Base-by-base conservation (phyloP, 1,284 basidiomycete genomes). In the Ustilago curta region DNA sequence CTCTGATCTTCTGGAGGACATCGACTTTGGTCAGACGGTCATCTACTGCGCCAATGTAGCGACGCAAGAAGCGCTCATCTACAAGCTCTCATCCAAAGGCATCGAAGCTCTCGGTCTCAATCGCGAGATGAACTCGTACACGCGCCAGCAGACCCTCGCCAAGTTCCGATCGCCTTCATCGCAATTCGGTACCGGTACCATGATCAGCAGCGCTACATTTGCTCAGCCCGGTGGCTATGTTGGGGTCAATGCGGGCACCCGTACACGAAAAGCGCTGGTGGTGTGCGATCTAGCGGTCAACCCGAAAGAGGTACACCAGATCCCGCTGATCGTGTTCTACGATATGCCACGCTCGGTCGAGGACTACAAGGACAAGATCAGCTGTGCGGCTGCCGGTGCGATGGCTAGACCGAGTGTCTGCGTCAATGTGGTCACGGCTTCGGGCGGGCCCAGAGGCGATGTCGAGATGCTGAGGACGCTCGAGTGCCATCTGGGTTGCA, bases 381-480 rank as follows among this genome's bases (percentile, higher is more conserved):
- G 73, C n/a, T 39, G 53, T 77, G 90, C 91, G 32, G 91, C 93
- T 49, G 92, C 92, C 53, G 91, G 93, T 71, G 91, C 92, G 40
- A 90, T 90, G 63, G 92, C 88, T 48, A 90, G 93, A 62, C 91
- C 93, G 57, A 93, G 93, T 54, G 93, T 97, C 44, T 90, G 97
- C 70, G 89, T 97, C 82, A 96, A 95, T 84, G 95, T 97, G 81
- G 95, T 97, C 65, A 97, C 95, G 64, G 95, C 95, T 47, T 94
- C 94, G 2, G 95, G 95, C 37, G 95, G 95, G 48, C 75, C 77
- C 12, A 53, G 77, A 14, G 80, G 79, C 23, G 95, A 97, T 84
- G 94, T 97, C 51, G 95, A 97, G 87, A 97, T 97, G 95, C 88
- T 97, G 75, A 90, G 95, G 82, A 94, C 93, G 78, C 95, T 97